Percentiles rank a stretch among this genome's conserved stretches.
Evolutionary conservation across 1,139 yeast genomes (phyloP).

Genomic region (Candida sp.): DNA sequence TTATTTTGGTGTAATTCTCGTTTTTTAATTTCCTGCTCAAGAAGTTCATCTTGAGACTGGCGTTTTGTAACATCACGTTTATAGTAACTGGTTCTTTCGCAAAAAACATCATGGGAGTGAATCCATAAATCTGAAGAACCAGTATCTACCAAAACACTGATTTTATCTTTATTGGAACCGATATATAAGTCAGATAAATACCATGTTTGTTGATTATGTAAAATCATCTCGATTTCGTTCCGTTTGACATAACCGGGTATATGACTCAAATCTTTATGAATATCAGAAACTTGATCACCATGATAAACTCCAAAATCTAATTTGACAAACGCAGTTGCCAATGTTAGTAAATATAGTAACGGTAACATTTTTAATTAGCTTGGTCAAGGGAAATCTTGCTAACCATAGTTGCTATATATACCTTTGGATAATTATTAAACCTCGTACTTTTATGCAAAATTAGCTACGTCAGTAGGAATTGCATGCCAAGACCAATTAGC

Average conservation of each 20-base stretch:
- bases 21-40: no score
- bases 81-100: no score
- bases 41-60: no score
- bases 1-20: not conserved
- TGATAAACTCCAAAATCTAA: constrained; percentile 23
- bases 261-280: constrained; percentile 8
- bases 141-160: constrained; percentile 16
- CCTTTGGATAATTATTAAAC: no score
- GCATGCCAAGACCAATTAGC: no score
- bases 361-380: not conserved
- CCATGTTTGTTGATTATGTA: not conserved
- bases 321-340: not conserved
- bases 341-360: not conserved
- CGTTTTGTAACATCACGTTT: no score
- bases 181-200: not conserved
- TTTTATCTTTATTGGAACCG: not conserved
- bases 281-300: constrained; percentile 17
- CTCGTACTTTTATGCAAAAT: no score
- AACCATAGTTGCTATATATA: no score
- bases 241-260: constrained; percentile 9
- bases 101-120: constrained; percentile 14
- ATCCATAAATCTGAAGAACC: constrained; percentile 38
- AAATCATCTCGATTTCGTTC: not conserved
- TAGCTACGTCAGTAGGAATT: no score
- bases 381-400: no score